phyloP scores from a whole-genome alignment of 306 rosid genomes.

The Echinosophora koreensis region DNA sequence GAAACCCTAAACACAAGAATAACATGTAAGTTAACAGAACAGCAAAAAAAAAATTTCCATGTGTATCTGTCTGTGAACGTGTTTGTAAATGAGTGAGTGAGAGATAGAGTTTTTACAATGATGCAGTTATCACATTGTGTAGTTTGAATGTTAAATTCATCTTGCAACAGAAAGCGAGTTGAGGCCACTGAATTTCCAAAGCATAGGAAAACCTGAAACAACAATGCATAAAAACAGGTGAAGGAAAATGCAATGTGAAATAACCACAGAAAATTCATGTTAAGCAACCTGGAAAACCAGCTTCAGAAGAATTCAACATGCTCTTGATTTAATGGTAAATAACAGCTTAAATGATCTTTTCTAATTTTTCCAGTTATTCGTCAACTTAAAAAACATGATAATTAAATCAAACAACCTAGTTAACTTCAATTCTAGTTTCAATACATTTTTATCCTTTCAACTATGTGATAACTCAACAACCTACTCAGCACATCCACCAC shows the following conservation, averaged over 20 bases:
- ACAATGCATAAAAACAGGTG: constrained; percentile 6
- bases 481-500: constrained; percentile 19
- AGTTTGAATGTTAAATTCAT: constrained; percentile 90
- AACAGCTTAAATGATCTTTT: neutral
- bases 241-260: neutral
- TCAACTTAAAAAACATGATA: neutral
- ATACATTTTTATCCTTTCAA: constrained; percentile 18
- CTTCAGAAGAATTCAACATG: constrained; percentile 10
- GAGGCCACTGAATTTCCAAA: constrained; percentile 93
- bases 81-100: neutral
- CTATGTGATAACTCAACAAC: constrained; percentile 20
- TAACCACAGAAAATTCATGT: constrained; percentile 15
- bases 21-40: constrained; percentile 30
- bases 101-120: constrained; percentile 66
- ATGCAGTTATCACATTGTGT: constrained; percentile 93
- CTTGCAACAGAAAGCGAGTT: constrained; percentile 91
- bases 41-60: neutral
- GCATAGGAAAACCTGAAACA: constrained; percentile 82
- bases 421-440: constrained; percentile 18
- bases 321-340: constrained; percentile 14
- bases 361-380: neutral
- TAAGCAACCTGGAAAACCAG: neutral
- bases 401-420: constrained; percentile 24
- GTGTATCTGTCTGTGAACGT: neutral
- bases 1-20: constrained; percentile 68